Percentiles rank a stretch among this genome's conserved stretches.
Conservation (phyloP, 164 flowering plant genomes). For the Berberis thunbergii region DNA sequence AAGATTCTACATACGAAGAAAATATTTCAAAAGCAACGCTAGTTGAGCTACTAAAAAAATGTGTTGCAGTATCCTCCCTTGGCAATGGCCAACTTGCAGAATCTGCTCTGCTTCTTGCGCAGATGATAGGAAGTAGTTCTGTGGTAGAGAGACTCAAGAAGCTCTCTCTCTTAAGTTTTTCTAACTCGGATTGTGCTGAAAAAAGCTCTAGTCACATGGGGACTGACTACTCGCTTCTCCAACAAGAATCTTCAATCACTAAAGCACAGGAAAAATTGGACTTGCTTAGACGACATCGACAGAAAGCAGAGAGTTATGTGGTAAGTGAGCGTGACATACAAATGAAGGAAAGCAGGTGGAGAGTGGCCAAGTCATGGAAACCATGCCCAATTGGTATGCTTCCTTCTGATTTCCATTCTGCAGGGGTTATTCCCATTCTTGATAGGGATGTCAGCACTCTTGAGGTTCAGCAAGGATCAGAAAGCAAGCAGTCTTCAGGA, state of each 20-base stretch:
- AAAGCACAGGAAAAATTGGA: slow-evolving; percentile 50
- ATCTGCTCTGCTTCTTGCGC: slow-evolving; percentile 44
- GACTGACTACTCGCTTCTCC: slow-evolving; percentile 12
- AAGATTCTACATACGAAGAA: slow-evolving; percentile 18
- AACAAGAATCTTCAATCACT: slow-evolving; percentile 32
- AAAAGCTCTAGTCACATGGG: slow-evolving; percentile 8
- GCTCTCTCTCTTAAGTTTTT: slow-evolving; percentile 18
- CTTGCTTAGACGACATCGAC: slow-evolving; percentile 23
- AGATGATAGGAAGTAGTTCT: slow-evolving; percentile 29
- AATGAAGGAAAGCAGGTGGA: slow-evolving; percentile 38
- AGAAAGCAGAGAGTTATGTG: slow-evolving; percentile 1
- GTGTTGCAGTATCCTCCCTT: slow-evolving; percentile 34
- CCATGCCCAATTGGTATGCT: slow-evolving; percentile 83
- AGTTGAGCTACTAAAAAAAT: slow-evolving; percentile 35
- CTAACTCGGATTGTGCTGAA: slow-evolving; percentile 10
- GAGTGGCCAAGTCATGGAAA: slow-evolving; percentile 59
- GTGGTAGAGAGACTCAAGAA: slow-evolving; percentile 41
- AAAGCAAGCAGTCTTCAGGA: slow-evolving; percentile 14
- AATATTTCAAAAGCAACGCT: slow-evolving; percentile 21
- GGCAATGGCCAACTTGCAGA: slow-evolving; percentile 33
- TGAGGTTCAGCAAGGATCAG: slow-evolving; percentile 6
- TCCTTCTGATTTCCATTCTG: slow-evolving; percentile 44
- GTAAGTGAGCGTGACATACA: slow-evolving; percentile 9
- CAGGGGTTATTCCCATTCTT: slow-evolving; percentile 48
- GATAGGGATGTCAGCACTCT: slow-evolving; percentile 5